Base-by-base conservation (phyloP, 768 basidiomycete genomes). In the Galerina sulciceps region DNA sequence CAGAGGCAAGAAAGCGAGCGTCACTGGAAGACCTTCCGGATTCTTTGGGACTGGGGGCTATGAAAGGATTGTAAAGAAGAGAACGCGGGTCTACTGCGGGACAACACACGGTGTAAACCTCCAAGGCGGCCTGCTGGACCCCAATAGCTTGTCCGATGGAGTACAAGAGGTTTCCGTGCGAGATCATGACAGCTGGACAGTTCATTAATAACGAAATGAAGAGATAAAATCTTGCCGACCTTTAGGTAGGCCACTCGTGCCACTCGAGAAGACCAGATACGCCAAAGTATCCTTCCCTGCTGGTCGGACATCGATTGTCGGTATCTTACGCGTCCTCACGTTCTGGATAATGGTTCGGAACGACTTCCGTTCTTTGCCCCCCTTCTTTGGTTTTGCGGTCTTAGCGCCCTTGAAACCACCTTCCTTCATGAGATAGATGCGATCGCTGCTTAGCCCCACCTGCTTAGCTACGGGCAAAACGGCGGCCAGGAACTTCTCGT, bases 221-320 rank as follows among this genome's bases (percentile, higher is more conserved):
- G 44, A 54, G 26, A 62, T 22, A 40, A 34, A 55, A 23, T 14
- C 13, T 23, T 35, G 26, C 56, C 17, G 23, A 85, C 89, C 89
- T 81, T 92, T 92, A 0, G 90, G 89, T 3, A 86, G 73, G 0
- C 91, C 90, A 58, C 81, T 91, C 0, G 91, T 92, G 20, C 90
- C 90, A 64, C 90, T 91, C 0, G 90, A 92, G 66, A 90, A 90
- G 0, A 88, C 75, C 3, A 92, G 74, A 67, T 91, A 90, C 0
- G 87, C 90, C 1, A 90, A 71, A 0, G 86, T 88, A 58, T 86
- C 74, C 31, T 73, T 76, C 15, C 62, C 72, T 0, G 82, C 88
- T 0, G 77, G 74, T 41, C 75, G 78, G 34, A 85, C 70, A 1
- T 75, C 73, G 1, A 82, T 65, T 1, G 75, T 67, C 8, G 82